phyloP scores from a whole-genome alignment of 2,329 filamentous ascomycete genomes.

The Periconia sp. region DNA sequence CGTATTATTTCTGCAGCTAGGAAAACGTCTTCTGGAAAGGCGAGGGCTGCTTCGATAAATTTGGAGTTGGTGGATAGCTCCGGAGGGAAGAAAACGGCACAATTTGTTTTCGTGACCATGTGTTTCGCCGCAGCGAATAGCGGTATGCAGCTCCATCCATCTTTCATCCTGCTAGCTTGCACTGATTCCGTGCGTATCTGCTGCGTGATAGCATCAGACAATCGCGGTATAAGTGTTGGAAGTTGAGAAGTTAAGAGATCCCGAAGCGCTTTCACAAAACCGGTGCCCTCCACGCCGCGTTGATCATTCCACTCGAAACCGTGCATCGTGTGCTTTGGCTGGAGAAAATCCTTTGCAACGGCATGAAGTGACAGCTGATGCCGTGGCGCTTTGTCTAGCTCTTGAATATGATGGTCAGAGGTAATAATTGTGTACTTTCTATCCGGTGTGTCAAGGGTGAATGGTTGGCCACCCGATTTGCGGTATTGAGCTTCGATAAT shows the following conservation, averaged over 20 bases:
- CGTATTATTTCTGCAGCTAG: conserved; percentile 3
- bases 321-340: conserved; percentile 32
- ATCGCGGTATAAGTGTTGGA: conserved; percentile 1
- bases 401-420: conserved; percentile 7
- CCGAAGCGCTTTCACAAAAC: conserved; percentile 17
- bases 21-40: conserved; percentile 2
- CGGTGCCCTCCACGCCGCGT: conserved; percentile 22
- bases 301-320: conserved; percentile 34
- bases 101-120: conserved; percentile 1
- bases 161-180: not conserved
- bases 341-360: conserved; percentile 17
- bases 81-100: conserved; percentile 1
- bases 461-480: conserved; percentile 6
- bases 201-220: not conserved
- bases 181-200: not conserved
- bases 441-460: conserved; percentile 8
- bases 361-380: conserved; percentile 14
- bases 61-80: not conserved
- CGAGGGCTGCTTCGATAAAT: conserved; percentile 5
- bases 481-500: too few relatives aligned
- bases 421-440: conserved; percentile 6
- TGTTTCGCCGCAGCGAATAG: not conserved
- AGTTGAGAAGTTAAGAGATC: conserved; percentile 18
- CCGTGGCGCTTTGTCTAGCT: conserved; percentile 8
- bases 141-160: not conserved